These are phyloP conservation scores for Monilinia vaccinii-corymbosi DNA, from an alignment of 2,329 filamentous ascomycete species.

Conservation along the genomic window DNA sequence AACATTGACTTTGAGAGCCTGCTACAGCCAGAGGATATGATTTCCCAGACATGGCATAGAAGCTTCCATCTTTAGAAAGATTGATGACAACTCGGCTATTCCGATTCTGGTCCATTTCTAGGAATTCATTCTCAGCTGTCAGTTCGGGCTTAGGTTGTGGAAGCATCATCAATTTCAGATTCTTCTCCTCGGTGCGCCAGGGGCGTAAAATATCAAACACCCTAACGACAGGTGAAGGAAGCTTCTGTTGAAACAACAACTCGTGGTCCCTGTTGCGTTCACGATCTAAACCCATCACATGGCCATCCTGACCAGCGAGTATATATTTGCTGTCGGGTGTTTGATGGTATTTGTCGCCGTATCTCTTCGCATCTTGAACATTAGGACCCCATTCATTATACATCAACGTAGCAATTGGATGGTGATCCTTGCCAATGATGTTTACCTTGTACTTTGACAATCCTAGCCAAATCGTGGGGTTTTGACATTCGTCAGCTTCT, in stretches of 20 bases:
- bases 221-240: constrained; percentile 70
- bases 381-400: constrained; percentile 96
- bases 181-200: constrained; percentile 52
- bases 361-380: constrained; percentile 69
- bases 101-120: constrained; percentile 38
- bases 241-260: constrained; percentile 54
- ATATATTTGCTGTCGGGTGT: constrained; percentile 86
- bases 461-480: constrained; percentile 73
- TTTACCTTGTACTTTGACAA: constrained; percentile 83
- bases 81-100: constrained; percentile 73
- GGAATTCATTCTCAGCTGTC: constrained; percentile 39
- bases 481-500: constrained; percentile 66
- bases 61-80: constrained; percentile 74
- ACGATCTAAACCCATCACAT: constrained; percentile 71
- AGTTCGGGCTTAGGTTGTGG: constrained; percentile 68
- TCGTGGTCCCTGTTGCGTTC: constrained; percentile 29
- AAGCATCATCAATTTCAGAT: constrained; percentile 72
- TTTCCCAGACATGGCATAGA: constrained; percentile 86
- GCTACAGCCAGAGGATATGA: constrained; percentile 80
- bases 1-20: constrained; percentile 44
- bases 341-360: constrained; percentile 53
- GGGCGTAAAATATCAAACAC: constrained; percentile 84
- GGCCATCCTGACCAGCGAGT: constrained; percentile 76
- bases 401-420: constrained; percentile 76
- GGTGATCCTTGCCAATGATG: constrained; percentile 68